Base-by-base conservation (phyloP, 2,329 filamentous ascomycete species). In the Xylaria sp. region DNA sequence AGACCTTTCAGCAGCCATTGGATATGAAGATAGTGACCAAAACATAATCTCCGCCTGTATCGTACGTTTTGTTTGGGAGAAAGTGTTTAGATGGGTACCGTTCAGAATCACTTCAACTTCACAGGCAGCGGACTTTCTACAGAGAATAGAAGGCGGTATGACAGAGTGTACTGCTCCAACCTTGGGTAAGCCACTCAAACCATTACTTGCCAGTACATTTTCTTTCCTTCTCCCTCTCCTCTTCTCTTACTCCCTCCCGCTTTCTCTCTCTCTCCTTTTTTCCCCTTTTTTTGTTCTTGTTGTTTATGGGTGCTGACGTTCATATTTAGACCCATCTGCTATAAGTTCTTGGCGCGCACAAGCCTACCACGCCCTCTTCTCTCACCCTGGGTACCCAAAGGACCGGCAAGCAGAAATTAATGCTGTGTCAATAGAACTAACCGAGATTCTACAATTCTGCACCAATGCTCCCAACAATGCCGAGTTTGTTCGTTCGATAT, bases 361-460 rank as follows among this genome's bases (percentile, higher is more conserved):
- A 37, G 37, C 44, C 10, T 33, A 43, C 10, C 54, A 57, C 21
- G 54, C 54, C 13, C 17, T 57, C 7, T 57, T 57, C 27, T 41
- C 54, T 1, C 8, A 35, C 3, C 54, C 27, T 5, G 7, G 9
- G 15, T 51, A 57, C 19, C 4, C 44, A 8, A n/a, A 25, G 8
- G 9, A n/a, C 13, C 54, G 54, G 5, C 44, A 49, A 43, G 9
- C 0, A 33, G 27, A 15, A 4, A 49, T 57, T 15, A 10, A 43
- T 27, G 19, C 15, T n/a, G 25, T 49, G 5, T 33, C 44, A n/a
- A 13, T 9, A 41, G 54, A 49, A n/a, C 46, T 57, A 8, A 37
- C 19, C 6, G 4, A 57, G n/a, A 43, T 49, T 13, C 35, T 57
- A 11, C 15, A 6, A 10, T 57, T 57, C 37, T 2, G 49, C 25